Base-by-base conservation (phyloP, 768 basidiomycete genomes). In the Tulasnella sp. region DNA sequence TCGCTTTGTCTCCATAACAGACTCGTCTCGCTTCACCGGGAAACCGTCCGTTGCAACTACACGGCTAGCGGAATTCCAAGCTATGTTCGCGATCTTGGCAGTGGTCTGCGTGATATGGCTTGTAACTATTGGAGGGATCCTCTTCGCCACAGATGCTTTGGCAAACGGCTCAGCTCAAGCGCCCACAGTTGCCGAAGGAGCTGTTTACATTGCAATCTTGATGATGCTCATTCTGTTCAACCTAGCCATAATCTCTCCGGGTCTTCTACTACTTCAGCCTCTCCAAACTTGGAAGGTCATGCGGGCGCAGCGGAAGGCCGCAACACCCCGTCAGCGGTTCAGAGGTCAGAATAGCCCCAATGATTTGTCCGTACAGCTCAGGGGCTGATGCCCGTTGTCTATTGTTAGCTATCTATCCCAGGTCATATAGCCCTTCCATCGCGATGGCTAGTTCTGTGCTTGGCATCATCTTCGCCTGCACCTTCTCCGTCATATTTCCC, bases 241-340 rank as follows among this genome's bases (percentile, higher is more conserved):
- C 63, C 69, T 83, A 22, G 84, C 85, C 19, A 75, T 87, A 57
- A 78, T 86, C 49, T 73, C 80, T 52, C 88, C 88, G 9, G 87
- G 78, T 21, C 68, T 87, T 24, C 76, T 87, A 43, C 62, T 89
- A 62, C 73, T 92, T n/a, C 87, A 87, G 68, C 85, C 85, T 7
- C 62, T 77, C 34, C 76, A 81, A 29, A 69, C 89, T 24, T 80
- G 79, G 78, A 73, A 69, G 51, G 77, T 84, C 19, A 60, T 80
- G 42, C 74, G 74, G 29, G 75, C 78, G 2, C 80, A 84, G 66
- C 76, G 72, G 60, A 73, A 75, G 30, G 82, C 84, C 9, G 65
- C 84, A 21, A 92, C 88, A 7, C 88, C 88, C 46, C 76, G 88
- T 41, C 83, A 90, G 68, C 75, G 80, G 19, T 92, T 89, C 72